Base-by-base conservation (phyloP, 2,329 filamentous ascomycete species). In the Aspergillus ustus region DNA sequence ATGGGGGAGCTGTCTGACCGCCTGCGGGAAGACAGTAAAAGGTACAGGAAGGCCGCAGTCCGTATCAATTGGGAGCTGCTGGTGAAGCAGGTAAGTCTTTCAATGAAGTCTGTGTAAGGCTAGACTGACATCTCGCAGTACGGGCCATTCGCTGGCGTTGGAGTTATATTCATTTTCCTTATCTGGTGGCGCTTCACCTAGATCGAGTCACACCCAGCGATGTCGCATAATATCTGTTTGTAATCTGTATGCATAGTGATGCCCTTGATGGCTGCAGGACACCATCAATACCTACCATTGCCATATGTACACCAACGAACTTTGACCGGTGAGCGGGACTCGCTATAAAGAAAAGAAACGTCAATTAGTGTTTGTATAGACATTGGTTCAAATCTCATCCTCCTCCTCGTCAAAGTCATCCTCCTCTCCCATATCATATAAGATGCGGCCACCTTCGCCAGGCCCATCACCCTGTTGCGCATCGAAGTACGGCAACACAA, bases 21-120 rank as follows among this genome's bases (percentile, higher is more conserved):
- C 64, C 79, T 99, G 75, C 84, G 92, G 66, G 95, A 99, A 75
- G 95, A 99, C 75, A 95, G 91, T 76, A 92, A 90, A 78, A 98
- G 97, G 81, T 99, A 99, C 80, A 87, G 90, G 73, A 89, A 90
- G 75, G 95, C 95, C 3, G 95, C 95, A 1, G 93, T 97, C 60
- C 86, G 91, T 74, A 99, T 99, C 77, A 99, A 99, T 78, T 99
- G 95, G 96, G 94, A 99, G 78, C 81, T 98, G 76, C 81, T 99
- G 75, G 68, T 98, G 64, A 97, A 97, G 84, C 94, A 97, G 81
- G 85, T 87, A 67, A 73, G 81, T 73, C 31, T 48, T 50, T 43
- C 49, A 37, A 25, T 31, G 11, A 7, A 43, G 40, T 11, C 28
- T 13, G 44, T 29, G 43, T 11, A 19, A 48, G 29, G 17, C 52